These are phyloP conservation scores for Solanum chmielewskii DNA, from an alignment of 257 asterid species.

Conservation along the genomic window DNA sequence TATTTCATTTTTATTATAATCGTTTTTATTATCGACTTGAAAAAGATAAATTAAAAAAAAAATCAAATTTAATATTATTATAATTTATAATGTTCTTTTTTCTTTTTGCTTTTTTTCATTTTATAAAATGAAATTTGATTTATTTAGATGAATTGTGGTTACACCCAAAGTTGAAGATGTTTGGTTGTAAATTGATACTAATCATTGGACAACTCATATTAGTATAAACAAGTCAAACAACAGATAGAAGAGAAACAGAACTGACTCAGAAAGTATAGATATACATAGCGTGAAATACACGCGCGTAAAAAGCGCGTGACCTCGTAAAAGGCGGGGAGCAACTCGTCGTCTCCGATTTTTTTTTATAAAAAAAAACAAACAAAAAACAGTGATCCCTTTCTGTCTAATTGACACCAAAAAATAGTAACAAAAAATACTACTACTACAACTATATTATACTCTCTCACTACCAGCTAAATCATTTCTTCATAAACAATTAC, in stretches of 20 bases:
- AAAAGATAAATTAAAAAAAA: not conserved
- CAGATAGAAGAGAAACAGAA: not conserved
- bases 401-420: not conserved
- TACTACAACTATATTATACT: not conserved
- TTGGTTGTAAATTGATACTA: not conserved
- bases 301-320: conserved; percentile 1
- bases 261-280: not conserved
- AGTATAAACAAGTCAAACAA: not conserved
- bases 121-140: not conserved
- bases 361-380: not conserved
- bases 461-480: not conserved
- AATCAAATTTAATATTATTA: no score
- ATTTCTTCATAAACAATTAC: not conserved
- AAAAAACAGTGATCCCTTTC: not conserved
- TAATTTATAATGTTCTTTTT: no score
- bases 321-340: conserved; percentile 36
- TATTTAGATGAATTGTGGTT: not conserved
- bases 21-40: not conserved
- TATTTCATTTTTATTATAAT: no score
- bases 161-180: not conserved
- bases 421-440: not conserved
- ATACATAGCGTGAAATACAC: not conserved
- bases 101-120: no score
- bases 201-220: not conserved
- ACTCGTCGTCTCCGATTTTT: conserved; percentile 11